Evolutionary conservation across 2,329 filamentous ascomycete species (phyloP).

Genomic region (Colletotrichum euphorbiae): DNA sequence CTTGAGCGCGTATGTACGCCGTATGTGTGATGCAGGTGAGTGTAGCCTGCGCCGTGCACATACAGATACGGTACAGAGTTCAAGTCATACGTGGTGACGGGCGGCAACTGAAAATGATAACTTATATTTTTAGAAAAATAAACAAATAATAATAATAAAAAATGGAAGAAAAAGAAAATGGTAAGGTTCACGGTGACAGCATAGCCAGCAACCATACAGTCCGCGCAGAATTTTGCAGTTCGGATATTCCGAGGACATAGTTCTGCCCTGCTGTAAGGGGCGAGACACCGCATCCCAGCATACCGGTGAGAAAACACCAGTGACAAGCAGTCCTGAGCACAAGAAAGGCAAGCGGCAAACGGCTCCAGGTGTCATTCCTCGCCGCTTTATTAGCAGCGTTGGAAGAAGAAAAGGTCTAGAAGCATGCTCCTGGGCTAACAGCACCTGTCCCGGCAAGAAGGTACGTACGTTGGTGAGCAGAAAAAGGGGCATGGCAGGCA

Average conservation of each 20-base stretch:
- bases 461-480: constrained; percentile 16
- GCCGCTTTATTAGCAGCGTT: neutral
- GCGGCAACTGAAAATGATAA: neutral
- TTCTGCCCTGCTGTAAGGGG: constrained; percentile 12
- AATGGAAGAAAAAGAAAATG: neutral
- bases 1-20: constrained; percentile 6
- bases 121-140: too few species aligned
- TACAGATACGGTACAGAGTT: neutral
- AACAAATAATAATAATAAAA: too few species aligned
- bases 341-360: neutral
- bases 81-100: constrained; percentile 19
- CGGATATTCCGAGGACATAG: constrained; percentile 4
- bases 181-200: constrained; percentile 3
- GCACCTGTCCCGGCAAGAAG: constrained; percentile 12
- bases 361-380: constrained; percentile 11
- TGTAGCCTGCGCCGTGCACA: constrained; percentile 10
- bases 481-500: neutral
- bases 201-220: neutral
- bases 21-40: neutral
- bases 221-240: neutral
- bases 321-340: neutral
- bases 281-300: constrained; percentile 7
- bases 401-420: constrained; percentile 28
- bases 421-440: constrained; percentile 28
- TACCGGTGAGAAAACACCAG: neutral